Evolutionary conservation across 345 rosid genomes (phyloP).

Genomic region (Syzygium oleosum): DNA sequence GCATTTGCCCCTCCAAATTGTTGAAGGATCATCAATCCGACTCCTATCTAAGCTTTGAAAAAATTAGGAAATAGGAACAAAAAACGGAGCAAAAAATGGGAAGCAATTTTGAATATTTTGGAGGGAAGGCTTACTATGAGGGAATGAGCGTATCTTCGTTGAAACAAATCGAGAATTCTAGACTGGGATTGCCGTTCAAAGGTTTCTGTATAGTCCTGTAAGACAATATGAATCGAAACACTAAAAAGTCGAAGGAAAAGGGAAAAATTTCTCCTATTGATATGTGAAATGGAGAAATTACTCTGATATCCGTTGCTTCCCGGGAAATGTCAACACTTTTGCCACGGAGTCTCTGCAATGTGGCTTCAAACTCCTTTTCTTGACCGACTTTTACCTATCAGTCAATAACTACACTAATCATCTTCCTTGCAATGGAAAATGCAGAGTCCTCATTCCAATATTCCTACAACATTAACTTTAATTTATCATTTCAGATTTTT

Average conservation of each 20-base stretch:
- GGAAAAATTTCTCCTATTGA: background rate
- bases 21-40: constrained; percentile 38
- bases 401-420: background rate
- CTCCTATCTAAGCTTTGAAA: constrained; percentile 23
- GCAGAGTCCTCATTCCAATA: background rate
- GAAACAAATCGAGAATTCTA: constrained; percentile 25
- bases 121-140: constrained; percentile 14
- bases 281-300: background rate
- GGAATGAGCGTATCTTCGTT: constrained; percentile 25
- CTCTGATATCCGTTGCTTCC: constrained; percentile 41
- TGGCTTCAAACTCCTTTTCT: constrained; percentile 25
- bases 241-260: background rate
- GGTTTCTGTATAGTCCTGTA: constrained; percentile 21
- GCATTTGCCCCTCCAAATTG: constrained; percentile 34
- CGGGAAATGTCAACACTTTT: constrained; percentile 24
- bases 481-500: background rate
- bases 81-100: background rate
- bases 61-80: background rate
- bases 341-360: constrained; percentile 39
- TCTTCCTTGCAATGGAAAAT: background rate
- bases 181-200: constrained; percentile 11
- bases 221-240: background rate
- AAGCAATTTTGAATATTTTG: background rate
- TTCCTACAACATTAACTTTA: background rate
- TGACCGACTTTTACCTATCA: constrained; percentile 32